Percentiles rank a stretch among this genome's conserved stretches.
Conservation (phyloP, 164 flowering plant genomes). For the Protea cynaroides region DNA sequence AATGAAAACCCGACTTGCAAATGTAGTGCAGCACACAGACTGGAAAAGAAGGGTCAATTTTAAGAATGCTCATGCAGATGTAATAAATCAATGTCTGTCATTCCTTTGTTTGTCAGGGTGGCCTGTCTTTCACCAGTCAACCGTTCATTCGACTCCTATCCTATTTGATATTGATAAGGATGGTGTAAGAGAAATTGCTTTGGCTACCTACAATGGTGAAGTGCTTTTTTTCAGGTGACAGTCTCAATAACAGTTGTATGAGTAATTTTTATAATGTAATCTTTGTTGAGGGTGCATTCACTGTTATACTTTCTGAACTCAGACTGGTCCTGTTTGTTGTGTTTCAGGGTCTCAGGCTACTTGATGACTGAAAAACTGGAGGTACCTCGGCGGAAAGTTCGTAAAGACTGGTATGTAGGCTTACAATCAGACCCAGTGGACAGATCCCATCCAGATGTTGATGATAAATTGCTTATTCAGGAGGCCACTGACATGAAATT, state of each 20-base stretch:
- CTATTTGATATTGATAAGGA: constrained; percentile 97
- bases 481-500: constrained; percentile 47
- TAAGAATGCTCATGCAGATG: neutral
- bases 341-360: constrained; percentile 85
- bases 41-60: too few relatives aligned
- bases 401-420: constrained; percentile 90
- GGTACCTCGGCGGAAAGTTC: constrained; percentile 74
- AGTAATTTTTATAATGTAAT: neutral
- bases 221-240: constrained; percentile 91
- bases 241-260: constrained; percentile 1
- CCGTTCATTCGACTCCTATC: constrained; percentile 92
- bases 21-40: too few relatives aligned
- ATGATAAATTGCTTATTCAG: constrained; percentile 64
- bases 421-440: constrained; percentile 75
- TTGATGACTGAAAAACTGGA: constrained; percentile 86
- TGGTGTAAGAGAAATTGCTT: constrained; percentile 91
- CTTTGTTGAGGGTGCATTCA: neutral
- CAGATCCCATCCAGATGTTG: constrained; percentile 94
- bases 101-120: constrained; percentile 48
- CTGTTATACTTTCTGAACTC: neutral
- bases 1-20: too few relatives aligned
- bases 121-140: constrained; percentile 98
- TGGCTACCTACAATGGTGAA: constrained; percentile 97
- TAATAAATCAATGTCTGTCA: too few relatives aligned
- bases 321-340: constrained; percentile 6